Base-by-base conservation (phyloP, 2,329 filamentous ascomycete genomes). In the Blastomyces emzantsi region DNA sequence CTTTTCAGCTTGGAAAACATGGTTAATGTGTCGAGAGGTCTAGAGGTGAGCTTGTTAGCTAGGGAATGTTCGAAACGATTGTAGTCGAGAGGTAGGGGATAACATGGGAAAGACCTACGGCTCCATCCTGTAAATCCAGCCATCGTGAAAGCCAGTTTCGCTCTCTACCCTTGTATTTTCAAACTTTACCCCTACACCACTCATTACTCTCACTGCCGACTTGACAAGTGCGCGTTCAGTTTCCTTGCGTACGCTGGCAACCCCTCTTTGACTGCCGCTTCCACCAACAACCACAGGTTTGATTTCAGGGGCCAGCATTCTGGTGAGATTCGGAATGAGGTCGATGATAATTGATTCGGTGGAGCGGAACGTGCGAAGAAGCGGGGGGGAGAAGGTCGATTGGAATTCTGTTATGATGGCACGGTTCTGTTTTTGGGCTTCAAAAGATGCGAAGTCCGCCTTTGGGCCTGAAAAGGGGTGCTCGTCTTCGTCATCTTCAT, bases 41-140 rank as follows among this genome's bases (percentile, higher is more conserved):
- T 84, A 65, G 43, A 45, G 30, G 49, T 3, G n/a, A 55, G 13
- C 22, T 54, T 49, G 28, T 64, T 41, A 61, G 58, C 30, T n/a
- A 22, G 17, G 45, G 45, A 36, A 15, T 59, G 5, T 22, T 63
- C 30, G 33, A 33, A 61, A 15, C 51, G 47, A 41, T 62, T 51
- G 64, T 85, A 82, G 56, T 43, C 15, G 25, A 55, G 28, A 55
- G 28, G 30, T 1, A 17, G 30, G 65, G n/a, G 33, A 36, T 49
- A 30, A 49, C n/a, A 36, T n/a, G 47, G 51, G 63, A 30, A 43
- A 28, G 25, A 87, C 88, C 82, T 79, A 92, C 83, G 94, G 94
- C 72, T 97, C 93, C 90, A 99, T 92, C 62, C 94, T 86, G 75
- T 96, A 97, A 9, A 96, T 87, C 83, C 87, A 97, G 68, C 84